Base-by-base conservation (phyloP, 768 basidiomycete genomes). In the Boletellus emodensis region DNA sequence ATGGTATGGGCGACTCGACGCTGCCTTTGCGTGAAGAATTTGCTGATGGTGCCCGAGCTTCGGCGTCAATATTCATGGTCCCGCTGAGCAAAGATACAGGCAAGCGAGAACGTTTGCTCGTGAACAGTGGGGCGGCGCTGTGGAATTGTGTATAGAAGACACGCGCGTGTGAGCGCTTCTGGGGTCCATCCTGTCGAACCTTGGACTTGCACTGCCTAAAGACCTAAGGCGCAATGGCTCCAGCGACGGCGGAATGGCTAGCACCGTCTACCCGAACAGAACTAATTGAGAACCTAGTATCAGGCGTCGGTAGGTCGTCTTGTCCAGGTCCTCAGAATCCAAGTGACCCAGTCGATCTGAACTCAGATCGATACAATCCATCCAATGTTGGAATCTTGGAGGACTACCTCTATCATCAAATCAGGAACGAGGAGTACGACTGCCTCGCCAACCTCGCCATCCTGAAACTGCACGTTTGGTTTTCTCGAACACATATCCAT, bases 381-480 rank as follows among this genome's bases (percentile, higher is more conserved):
- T 85, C 86, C 46, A 98, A 98, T 68, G 84, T 95, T 52, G 76
- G 83, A 34, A 89, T 94, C 58, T 84, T 98, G 52, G 95, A 97
- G 72, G 95, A 97, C 66, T 97, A 98, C 72, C 83, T 98, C 52
- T 91, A 90, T 69, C 86, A 91, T 67, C 95, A 99, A 71, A 91
- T 93, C 55, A 80, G 87, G 58, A 87, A 83, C 61, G 85, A 87
- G 58, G 88, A 92, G 66, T 97, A 97, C 60, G 95, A 99, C 69
- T 86, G 90, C 60, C 80, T 97, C 37, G 92, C 95, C 28, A 97
- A 98, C 72, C 76, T 97, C 36, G 94, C 94, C 43, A 93, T 96
- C 55, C 68, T 97, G 42, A 97, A 97, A 72, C 74, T 98, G 90
- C 94, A 58, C 34, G 80, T 44, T 30, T 39, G 13, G 24, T 36